phyloP scores from a whole-genome alignment of 2,329 filamentous ascomycete species.

The Laburnicola sp. region DNA sequence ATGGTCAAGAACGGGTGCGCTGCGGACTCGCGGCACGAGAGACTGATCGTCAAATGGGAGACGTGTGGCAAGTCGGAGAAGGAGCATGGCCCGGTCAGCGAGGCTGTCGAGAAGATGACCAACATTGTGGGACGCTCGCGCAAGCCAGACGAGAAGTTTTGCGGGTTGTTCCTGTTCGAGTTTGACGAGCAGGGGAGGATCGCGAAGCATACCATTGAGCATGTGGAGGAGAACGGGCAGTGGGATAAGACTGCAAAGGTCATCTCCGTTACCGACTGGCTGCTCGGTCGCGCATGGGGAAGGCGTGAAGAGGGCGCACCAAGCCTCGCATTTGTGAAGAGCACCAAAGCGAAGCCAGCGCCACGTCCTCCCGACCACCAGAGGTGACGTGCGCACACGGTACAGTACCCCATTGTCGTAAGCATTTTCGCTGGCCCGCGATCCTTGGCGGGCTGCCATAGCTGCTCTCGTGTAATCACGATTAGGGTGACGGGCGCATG shows the following conservation, averaged over 20 bases:
- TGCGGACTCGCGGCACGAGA: constrained; percentile 61
- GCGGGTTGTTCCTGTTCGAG: constrained; percentile 90
- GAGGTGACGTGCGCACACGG: too few species aligned
- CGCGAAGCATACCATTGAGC: constrained; percentile 88
- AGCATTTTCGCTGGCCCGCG: too few species aligned
- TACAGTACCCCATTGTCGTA: too few species aligned
- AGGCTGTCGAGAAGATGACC: constrained; percentile 59
- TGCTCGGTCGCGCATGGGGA: constrained; percentile 75
- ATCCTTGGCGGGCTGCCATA: background rate
- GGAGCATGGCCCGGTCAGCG: constrained; percentile 50
- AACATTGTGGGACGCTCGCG: constrained; percentile 58
- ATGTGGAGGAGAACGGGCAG: constrained; percentile 78
- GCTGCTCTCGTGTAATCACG: constrained; percentile 1
- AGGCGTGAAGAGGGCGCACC: constrained; percentile 48
- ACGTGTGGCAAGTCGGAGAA: constrained; percentile 61
- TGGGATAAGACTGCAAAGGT: constrained; percentile 86
- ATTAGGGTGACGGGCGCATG: constrained; percentile 9
- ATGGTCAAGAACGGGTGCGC: constrained; percentile 66
- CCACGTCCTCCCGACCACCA: constrained; percentile 3
- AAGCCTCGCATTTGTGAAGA: constrained; percentile 47
- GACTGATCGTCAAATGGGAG: constrained; percentile 89
- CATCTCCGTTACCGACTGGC: constrained; percentile 91
- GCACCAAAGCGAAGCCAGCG: constrained; percentile 17
- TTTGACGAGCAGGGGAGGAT: constrained; percentile 88
- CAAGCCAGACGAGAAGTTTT: constrained; percentile 68